Evolutionary conservation across 805 yeast genomes (phyloP).

Genomic region (Starmerella khaoyaiensis): DNA sequence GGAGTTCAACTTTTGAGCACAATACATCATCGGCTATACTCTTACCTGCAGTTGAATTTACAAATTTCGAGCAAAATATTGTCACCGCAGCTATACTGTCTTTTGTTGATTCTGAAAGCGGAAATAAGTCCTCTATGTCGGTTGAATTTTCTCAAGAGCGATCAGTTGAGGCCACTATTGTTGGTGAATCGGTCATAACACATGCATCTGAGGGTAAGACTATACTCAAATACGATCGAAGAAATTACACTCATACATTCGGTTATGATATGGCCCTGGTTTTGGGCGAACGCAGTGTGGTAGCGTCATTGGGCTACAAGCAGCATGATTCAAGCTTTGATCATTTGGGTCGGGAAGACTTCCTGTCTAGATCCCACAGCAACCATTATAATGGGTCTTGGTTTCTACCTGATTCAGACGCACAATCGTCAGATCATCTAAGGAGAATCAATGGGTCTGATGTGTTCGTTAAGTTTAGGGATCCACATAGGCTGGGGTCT

Average conservation of each 20-base stretch:
- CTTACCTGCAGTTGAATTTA: slow-evolving; percentile 2
- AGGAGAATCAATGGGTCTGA: slow-evolving; percentile 8
- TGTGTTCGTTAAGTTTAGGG: slow-evolving; percentile 5
- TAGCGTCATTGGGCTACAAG: slow-evolving; percentile 2
- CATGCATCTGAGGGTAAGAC: slow-evolving; percentile 3
- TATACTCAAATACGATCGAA: background rate
- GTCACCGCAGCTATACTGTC: slow-evolving; percentile 5
- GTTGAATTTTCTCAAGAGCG: slow-evolving; percentile 7
- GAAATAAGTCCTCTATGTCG: background rate
- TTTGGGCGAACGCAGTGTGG: slow-evolving; percentile 1
- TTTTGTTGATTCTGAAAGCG: background rate
- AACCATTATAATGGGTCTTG: slow-evolving; percentile 12
- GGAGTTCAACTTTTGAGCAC: background rate
- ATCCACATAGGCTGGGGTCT: slow-evolving; percentile 5
- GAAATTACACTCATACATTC: slow-evolving; percentile 1
- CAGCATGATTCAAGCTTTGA: slow-evolving; percentile 1
- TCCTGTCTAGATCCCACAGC: slow-evolving; percentile 4
- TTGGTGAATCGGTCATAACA: slow-evolving; percentile 4
- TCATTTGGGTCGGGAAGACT: slow-evolving; percentile 1
- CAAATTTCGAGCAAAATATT: slow-evolving; percentile 2
- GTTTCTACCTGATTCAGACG: background rate
- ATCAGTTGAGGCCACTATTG: background rate
- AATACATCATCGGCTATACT: slow-evolving; percentile 5
- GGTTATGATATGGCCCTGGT: slow-evolving; percentile 4
- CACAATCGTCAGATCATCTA: background rate